Conservation (phyloP, 2,329 filamentous ascomycete species). For the Ophiobolus disseminans region DNA sequence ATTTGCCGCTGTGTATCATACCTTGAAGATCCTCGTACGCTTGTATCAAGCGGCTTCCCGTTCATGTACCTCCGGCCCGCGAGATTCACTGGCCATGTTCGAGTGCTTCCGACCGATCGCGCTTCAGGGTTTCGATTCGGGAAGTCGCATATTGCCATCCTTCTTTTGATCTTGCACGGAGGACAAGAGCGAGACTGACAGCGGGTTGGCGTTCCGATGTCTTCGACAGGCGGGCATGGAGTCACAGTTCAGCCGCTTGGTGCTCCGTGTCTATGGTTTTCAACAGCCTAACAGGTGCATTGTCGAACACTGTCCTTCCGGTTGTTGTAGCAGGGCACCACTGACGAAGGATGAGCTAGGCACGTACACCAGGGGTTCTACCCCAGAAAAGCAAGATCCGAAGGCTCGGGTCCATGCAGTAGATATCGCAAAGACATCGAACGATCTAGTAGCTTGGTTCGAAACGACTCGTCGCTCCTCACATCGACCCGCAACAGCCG, state of each 20-base stretch:
- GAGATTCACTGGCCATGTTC: slow-evolving; percentile 6
- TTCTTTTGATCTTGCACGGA: slow-evolving; percentile 3
- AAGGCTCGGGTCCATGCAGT: no score
- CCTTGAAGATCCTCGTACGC: background rate
- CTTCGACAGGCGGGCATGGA: background rate
- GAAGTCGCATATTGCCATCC: slow-evolving; percentile 5
- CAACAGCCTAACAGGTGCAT: slow-evolving; percentile 8
- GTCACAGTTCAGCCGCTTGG: slow-evolving; percentile 7
- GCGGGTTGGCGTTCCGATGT: slow-evolving; percentile 16
- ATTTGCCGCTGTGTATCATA: slow-evolving; percentile 12
- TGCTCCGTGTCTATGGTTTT: background rate
- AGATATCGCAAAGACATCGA: no score
- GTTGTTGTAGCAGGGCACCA: no score
- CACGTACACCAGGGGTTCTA: no score
- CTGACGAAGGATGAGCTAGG: no score
- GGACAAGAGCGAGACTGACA: slow-evolving; percentile 19
- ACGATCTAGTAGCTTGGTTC: no score
- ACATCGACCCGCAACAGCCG: background rate
- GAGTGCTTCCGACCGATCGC: no score
- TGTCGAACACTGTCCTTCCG: background rate
- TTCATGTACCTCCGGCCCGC: slow-evolving; percentile 16
- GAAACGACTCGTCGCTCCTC: slow-evolving; percentile 2
- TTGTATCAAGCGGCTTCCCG: slow-evolving; percentile 9
- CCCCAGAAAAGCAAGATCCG: no score
- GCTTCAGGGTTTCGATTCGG: background rate